Evolutionary conservation across 139 green algal genomes (phyloP).

Genomic region (Protoeuglena noctilucae): DNA sequence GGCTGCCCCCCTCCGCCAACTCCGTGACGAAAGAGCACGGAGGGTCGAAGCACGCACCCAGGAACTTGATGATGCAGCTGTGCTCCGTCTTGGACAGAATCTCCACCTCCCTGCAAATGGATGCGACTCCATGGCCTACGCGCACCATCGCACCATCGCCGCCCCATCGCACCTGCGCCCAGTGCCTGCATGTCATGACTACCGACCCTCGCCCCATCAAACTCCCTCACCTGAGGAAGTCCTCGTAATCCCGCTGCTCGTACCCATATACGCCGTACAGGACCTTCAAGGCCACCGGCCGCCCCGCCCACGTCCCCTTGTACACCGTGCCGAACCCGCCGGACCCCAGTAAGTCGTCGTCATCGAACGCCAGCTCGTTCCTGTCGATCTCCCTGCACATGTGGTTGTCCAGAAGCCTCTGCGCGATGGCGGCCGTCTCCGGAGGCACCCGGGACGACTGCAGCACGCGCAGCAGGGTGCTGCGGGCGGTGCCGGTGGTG

Average conservation of each 20-base stretch:
- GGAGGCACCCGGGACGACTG: too few relatives aligned
- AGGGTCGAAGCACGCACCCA: conserved; percentile 6
- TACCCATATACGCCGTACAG: not conserved
- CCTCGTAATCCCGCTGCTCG: not conserved
- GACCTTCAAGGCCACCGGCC: not conserved
- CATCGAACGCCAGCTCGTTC: not conserved
- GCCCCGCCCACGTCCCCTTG: not conserved
- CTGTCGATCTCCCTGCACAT: not conserved
- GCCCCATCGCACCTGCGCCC: too few relatives aligned
- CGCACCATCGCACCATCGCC: too few relatives aligned
- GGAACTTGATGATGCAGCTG: conserved; percentile 12
- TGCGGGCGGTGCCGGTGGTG: too few relatives aligned
- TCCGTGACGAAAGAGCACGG: conserved; percentile 8
- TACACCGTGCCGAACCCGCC: not conserved
- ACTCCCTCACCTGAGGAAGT: too few relatives aligned
- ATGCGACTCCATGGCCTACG: too few relatives aligned
- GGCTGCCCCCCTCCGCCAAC: not conserved
- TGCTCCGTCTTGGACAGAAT: conserved; percentile 12
- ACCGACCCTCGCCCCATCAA: too few relatives aligned
- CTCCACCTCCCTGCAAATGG: conserved; percentile 9
- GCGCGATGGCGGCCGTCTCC: not conserved
- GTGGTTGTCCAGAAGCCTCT: not conserved
- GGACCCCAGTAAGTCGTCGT: not conserved
- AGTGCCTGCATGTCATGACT: too few relatives aligned
- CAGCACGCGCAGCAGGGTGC: too few relatives aligned